Conservation (phyloP, 495 filamentous ascomycete species). For the Neurospora cerealis region DNA sequence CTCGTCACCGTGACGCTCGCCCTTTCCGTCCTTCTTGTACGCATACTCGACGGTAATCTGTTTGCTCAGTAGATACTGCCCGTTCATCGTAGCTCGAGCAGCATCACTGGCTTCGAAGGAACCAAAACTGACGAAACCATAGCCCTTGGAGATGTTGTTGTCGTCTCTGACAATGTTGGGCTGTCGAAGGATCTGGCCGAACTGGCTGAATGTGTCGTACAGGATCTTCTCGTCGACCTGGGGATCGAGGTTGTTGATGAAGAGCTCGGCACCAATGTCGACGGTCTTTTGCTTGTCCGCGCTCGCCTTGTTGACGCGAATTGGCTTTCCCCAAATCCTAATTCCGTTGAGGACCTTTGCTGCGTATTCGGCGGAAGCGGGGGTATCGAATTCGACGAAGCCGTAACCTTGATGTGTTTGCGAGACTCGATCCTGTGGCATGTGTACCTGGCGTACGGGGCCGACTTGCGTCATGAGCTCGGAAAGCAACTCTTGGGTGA, state of each 20-base stretch:
- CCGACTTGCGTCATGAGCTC: slow-evolving; percentile 97
- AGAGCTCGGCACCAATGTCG: slow-evolving; percentile 94
- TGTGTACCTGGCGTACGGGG: slow-evolving; percentile 91
- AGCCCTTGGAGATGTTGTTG: slow-evolving; percentile 83
- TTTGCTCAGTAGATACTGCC: slow-evolving; percentile 95
- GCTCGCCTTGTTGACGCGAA: slow-evolving; percentile 83
- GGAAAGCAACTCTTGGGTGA: slow-evolving; percentile 82
- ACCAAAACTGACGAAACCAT: slow-evolving; percentile 91
- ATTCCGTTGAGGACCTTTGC: slow-evolving; percentile 95
- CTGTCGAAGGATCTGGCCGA: slow-evolving; percentile 70
- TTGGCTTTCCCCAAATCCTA: slow-evolving; percentile 84
- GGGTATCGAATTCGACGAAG: slow-evolving; percentile 95
- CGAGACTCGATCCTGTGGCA: slow-evolving; percentile 95
- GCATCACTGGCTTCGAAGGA: slow-evolving; percentile 93
- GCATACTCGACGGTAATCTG: slow-evolving; percentile 93
- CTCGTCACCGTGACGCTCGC: slow-evolving; percentile 89
- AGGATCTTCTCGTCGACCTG: slow-evolving; percentile 94
- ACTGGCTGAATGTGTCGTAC: slow-evolving; percentile 95
- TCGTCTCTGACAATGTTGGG: slow-evolving; percentile 96
- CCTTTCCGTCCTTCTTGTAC: slow-evolving; percentile 98
- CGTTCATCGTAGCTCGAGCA: slow-evolving; percentile 87
- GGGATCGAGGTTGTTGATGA: slow-evolving; percentile 90
- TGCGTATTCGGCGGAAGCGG: slow-evolving; percentile 95
- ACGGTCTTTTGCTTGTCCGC: slow-evolving; percentile 95
- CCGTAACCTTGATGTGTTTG: slow-evolving; percentile 96